Evolutionary conservation across 352 stramenopile genomes (phyloP), one percentile per base, ranked within the genome.

Genomic region (Globisporangium okanoganense): DNA sequence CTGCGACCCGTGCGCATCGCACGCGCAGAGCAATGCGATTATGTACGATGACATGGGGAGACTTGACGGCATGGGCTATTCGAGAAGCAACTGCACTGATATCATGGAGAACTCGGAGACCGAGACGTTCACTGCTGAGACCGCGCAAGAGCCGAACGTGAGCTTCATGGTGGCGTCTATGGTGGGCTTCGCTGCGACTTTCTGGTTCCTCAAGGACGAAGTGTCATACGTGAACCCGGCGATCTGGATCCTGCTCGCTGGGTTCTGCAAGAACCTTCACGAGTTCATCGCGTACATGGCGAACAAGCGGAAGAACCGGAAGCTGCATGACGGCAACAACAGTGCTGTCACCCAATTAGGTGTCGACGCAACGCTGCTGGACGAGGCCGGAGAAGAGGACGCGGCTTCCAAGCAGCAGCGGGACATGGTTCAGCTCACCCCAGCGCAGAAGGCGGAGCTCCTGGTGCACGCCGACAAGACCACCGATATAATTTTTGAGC

Each of bases 141-240:
- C 33, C 45, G 7, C 14, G 2, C 36, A 31, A 10, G 45, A 70
- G 20, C 73, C 61, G n/a, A 90, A 70, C 29, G 43, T 83, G 16
- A 63, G 63, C 50, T 85, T 90, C 38, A 68, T 88, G 65, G 12
- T 87, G 20, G 77, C 75, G 18, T 91, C 79, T 8, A 76, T 79
- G 38, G 68, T 84, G 5, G 80, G 76, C 35, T 90, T 90, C 10
- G 76, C 72, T 0, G 69, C 75, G 43, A 80, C 83, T 1, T 90
- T 93, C 27, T 93, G 79, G 79, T 91, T 91, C 65, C 69, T 93
- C 12, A 89, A 88, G 64, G 81, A 90, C 63, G 81, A 91, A 41
- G 82, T 93, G 31, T 74, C 81, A 36, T 66, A 74, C 44, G 75
- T 79, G 12, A 93, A 93, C 56, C 81, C 81, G 3, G 83, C 83